Evolutionary conservation across 306 rosid genomes (phyloP).

Genomic region (Luffa aegyptiaca): DNA sequence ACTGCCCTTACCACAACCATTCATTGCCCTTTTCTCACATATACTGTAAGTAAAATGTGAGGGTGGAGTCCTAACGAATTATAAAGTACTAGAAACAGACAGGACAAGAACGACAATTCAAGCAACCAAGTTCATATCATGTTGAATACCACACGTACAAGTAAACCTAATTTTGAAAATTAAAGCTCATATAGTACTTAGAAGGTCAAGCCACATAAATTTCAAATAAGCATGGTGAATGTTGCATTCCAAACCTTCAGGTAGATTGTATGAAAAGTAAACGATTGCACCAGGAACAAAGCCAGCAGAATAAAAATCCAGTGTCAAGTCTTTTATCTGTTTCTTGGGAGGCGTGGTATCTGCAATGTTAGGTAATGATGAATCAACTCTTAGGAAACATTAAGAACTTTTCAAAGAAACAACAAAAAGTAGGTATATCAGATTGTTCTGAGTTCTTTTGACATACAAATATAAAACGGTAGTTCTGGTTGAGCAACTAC

Average conservation of each 20-base stretch:
- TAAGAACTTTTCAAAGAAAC: neutral
- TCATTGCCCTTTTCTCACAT: neutral
- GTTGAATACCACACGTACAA: neutral
- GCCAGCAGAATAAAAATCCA: constrained; percentile 65
- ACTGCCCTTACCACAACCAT: neutral
- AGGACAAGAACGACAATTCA: neutral
- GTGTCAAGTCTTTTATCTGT: constrained; percentile 52
- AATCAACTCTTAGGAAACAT: neutral
- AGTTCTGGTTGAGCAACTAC: constrained; percentile 61
- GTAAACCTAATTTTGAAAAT: neutral
- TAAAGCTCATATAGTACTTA: neutral
- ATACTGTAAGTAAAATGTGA: neutral
- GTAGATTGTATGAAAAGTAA: constrained; percentile 54
- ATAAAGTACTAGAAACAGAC: neutral
- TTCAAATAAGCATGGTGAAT: neutral
- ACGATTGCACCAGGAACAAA: constrained; percentile 89
- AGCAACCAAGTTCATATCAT: neutral
- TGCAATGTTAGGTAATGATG: constrained; percentile 23
- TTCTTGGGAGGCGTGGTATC: constrained; percentile 90
- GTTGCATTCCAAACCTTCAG: constrained; percentile 39
- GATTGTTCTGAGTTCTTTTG: neutral
- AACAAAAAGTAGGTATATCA: neutral
- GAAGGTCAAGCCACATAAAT: neutral
- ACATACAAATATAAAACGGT: constrained; percentile 78
- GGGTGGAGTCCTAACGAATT: neutral